Evolutionary conservation across 208 protist species (phyloP), one percentile per base, ranked within the genome.

Genomic region (Trypanosoma brucei): DNA sequence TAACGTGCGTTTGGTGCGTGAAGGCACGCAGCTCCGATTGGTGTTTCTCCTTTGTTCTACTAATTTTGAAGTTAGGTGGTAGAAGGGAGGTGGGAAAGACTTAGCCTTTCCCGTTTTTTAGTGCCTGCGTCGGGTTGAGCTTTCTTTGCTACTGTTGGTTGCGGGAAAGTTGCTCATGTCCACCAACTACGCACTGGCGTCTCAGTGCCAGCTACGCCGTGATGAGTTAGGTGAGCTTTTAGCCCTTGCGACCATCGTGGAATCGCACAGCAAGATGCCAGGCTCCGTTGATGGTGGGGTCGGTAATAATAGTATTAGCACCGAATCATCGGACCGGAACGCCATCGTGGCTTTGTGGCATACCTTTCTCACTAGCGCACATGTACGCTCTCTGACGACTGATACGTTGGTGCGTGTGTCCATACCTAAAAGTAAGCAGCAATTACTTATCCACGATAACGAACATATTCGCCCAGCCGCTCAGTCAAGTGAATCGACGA

Each of bases 181-280:
- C 2, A 78, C 70, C 8, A 72, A 80, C 60, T 92, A 73, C 52
- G 52, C 72, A 0, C 52, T 80, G 14, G 77, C 82, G 2, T 58
- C 59, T 37, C 71, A 78, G 37, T 92, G 82, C 56, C 86, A 93
- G 59, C 57, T 93, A 35, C 56, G 67, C 35, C 72, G 75, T 4
- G 40, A 65, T 13, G 86, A 88, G 22, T 54, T 93, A 6, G 69
- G 81, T 59, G 79, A 81, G 31, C 56, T 93, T n/a, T 66, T 91
- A 9, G 62, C 61, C 34, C 72, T 93, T 34, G 59, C 80, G 1
- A 51, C 64, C 1, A 34, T 22, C 2, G 54, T 30, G 7, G 34
- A 37, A 37, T 14, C 33, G 7, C 30, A 36, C 1, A 35, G 38
- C 3, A 37, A 45, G n/a, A n/a, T 54, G 31, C 22, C 35, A 3